Conservation (phyloP, 805 yeast genomes). For the Candida awuae region DNA sequence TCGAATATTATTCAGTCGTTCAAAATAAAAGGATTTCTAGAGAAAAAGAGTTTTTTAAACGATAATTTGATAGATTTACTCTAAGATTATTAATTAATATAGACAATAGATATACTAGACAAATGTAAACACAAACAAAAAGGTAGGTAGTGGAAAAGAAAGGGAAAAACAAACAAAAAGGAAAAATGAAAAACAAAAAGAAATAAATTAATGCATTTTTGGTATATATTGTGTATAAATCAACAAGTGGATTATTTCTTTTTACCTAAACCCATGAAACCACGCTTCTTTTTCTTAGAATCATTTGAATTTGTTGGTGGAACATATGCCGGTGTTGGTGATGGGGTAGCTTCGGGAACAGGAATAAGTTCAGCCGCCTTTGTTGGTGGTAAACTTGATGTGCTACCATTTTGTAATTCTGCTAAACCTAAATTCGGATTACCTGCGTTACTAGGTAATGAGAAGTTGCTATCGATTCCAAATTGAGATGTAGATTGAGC, state of each 20-base stretch:
- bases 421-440: constrained; percentile 4
- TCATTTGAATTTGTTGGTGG: constrained; percentile 25
- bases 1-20: too few relatives aligned
- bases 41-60: too few relatives aligned
- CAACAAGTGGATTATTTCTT: constrained; percentile 3
- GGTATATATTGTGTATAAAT: not conserved
- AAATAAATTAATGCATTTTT: not conserved
- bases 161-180: too few relatives aligned
- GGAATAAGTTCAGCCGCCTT: constrained; percentile 13
- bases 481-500: constrained; percentile 1
- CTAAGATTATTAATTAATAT: too few relatives aligned
- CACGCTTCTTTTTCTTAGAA: constrained; percentile 28
- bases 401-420: constrained; percentile 5
- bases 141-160: too few relatives aligned
- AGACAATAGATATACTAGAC: too few relatives aligned
- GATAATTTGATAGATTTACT: too few relatives aligned
- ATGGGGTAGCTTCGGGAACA: constrained; percentile 27
- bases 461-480: constrained; percentile 2
- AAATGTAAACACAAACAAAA: too few relatives aligned
- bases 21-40: too few relatives aligned
- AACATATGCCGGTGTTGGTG: constrained; percentile 46
- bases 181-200: not conserved
- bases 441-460: constrained; percentile 6
- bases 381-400: constrained; percentile 5
- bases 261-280: constrained; percentile 64